Conservation (phyloP, 1,139 yeast genomes). For the Candida anutae region DNA sequence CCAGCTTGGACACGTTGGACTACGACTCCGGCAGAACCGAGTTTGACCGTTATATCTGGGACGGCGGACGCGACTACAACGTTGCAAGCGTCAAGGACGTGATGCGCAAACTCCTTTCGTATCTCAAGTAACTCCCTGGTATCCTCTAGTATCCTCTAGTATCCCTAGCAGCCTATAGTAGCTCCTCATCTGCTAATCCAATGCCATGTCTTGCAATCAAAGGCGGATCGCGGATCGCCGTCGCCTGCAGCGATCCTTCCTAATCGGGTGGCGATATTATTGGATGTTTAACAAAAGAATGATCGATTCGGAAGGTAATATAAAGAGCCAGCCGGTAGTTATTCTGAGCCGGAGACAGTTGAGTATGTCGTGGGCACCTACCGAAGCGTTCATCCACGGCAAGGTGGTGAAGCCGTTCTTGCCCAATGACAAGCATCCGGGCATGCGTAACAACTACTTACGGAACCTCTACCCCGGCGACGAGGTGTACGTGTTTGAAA, state of each 20-base stretch:
- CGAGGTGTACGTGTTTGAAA: conserved; percentile 70
- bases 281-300: no score
- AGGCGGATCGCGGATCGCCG: no score
- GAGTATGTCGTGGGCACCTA: conserved; percentile 35
- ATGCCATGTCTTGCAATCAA: no score
- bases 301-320: no score
- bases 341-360: no score
- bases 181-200: no score
- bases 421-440: conserved; percentile 48
- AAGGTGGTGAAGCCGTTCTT: conserved; percentile 51
- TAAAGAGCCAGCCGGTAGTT: no score
- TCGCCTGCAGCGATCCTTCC: no score
- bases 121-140: no score
- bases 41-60: conserved; percentile 63
- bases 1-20: conserved; percentile 61
- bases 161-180: no score
- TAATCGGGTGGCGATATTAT: no score
- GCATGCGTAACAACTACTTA: conserved; percentile 31
- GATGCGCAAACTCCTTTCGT: conserved; percentile 26
- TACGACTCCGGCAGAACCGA: conserved; percentile 76
- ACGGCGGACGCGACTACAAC: conserved; percentile 47
- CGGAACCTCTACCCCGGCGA: conserved; percentile 72
- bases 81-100: conserved; percentile 28
- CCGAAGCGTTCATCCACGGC: conserved; percentile 37
- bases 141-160: no score